Base-by-base conservation (phyloP, 2,329 filamentous ascomycete species). In the Ascosphaera acerosa region DNA sequence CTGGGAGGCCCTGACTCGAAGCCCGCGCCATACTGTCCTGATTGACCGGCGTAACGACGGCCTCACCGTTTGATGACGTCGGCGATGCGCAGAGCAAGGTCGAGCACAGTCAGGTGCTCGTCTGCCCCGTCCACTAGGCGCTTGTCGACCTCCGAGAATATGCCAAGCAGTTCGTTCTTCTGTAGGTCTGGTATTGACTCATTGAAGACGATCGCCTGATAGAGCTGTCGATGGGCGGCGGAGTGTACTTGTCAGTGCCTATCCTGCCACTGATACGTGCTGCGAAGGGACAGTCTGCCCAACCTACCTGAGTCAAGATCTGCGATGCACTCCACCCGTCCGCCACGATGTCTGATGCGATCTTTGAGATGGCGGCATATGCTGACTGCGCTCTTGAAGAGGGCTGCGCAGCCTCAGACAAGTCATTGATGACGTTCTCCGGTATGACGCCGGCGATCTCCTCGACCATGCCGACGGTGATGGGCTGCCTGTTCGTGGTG, bases 371-470 rank as follows among this genome's bases (percentile, higher is more conserved):
- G 9, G 65, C 62, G 36, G 70, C 63, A 45, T 90, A 97, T 0
- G 69, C 61, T 10, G 65, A 60, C 1, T 64, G 63, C 22, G 61
- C 61, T 15, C 64, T 64, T n/a, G n/a, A n/a, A 39, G 59, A 64
- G 3, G 80, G 77, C 41, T 76, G 73, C 57, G 94, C 76, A 12
- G 80, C 75, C 36, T 67, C 55, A 9, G 78, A 58, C 10, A 97
- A 60, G 6, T 51, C 53, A 33, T 75, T 64, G 31, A 97, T 68
- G 2, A 80, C 77, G 7, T 49, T 42, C 10, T 71, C 63, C 0
- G 89, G 87, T 40, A 99, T 82, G 2, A 94, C 80, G 33, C 89
- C 87, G 1, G 87, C 84, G 47, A 97, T 97, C 43, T 97, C 87
- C 47, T 94, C 78, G 29, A 97, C 68, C 32, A 69, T 77, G 42